Evolutionary conservation across 208 protist species (phyloP), one percentile per base, ranked within the genome.

Genomic region (Zelonia costaricensis): DNA sequence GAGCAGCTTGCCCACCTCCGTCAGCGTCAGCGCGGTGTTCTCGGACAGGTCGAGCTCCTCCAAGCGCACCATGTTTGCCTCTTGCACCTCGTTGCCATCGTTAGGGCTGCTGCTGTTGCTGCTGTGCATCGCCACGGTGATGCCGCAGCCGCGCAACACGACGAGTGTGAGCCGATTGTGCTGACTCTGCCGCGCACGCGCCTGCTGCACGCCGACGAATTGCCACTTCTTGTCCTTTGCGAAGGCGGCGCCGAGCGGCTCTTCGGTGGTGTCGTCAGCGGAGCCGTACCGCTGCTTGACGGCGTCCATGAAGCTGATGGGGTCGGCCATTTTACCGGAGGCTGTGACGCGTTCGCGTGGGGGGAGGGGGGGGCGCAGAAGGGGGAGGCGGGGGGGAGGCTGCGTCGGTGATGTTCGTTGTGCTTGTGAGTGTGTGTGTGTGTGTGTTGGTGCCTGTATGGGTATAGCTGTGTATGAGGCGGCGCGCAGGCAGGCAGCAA

Each of bases 131-230:
- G 80, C 80, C 22, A 82, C 73, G 10, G 63, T 85, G 42, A 96
- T 83, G 52, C 57, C 69, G 45, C 71, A 75, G 45, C 76, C 46
- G 18, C 76, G 79, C 30, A 96, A 75, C 39, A 88, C 80, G 22
- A 93, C 81, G 23, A 91, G 74, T 4, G 78, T 55, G 10, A 96
- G 77, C 1, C 55, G 46, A 54, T 85, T 60, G 62, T 88, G 87
- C 20, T 74, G 62, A 16, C 68, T 69, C 67, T 96, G 90, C 55
- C 78, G 74, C 45, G 38, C 36, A 8, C 83, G 72, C 0, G 84
- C 81, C 53, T 89, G 68, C 42, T 91, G 84, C 68, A 89, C 90
- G 20, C 90, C 90, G 0, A 96, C 85, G 45, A 96, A 78, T 39
- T 88, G 80, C 90, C 90, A 96, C 45, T 75, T 89, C 27, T 86